Evolutionary conservation across 345 rosid species (phyloP).

Genomic region (Brassica incana): DNA sequence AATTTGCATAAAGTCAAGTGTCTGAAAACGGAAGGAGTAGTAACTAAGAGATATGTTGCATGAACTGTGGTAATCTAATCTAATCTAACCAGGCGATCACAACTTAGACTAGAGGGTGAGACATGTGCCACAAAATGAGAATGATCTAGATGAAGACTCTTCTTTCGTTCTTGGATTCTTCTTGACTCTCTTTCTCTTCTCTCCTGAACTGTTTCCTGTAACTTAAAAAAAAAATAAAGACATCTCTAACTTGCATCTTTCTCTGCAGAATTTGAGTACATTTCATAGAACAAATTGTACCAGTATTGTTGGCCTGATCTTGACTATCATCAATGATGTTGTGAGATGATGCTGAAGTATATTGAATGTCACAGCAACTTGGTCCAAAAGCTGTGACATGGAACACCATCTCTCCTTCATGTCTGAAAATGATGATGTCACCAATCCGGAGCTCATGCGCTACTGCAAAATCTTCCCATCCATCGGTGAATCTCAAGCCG

Average conservation of each 20-base stretch:
- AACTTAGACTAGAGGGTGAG: constrained; percentile 1
- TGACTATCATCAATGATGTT: neutral
- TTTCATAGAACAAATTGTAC: constrained; percentile 1
- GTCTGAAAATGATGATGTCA: constrained; percentile 29
- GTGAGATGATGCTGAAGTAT: constrained; percentile 17
- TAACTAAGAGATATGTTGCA: neutral
- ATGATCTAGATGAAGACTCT: neutral
- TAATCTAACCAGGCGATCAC: constrained; percentile 26
- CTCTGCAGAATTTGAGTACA: neutral
- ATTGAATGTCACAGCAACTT: constrained; percentile 28
- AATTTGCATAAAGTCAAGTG: no score
- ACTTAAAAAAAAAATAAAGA: neutral
- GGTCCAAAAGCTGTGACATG: constrained; percentile 36
- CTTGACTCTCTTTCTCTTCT: constrained; percentile 17
- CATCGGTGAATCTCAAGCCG: constrained; percentile 19
- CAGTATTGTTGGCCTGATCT: neutral
- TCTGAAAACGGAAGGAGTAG: neutral
- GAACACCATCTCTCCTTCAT: constrained; percentile 32
- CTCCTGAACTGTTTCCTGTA: constrained; percentile 7
- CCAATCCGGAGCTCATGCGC: constrained; percentile 32
- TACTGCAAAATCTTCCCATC: constrained; percentile 28
- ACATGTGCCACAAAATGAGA: constrained; percentile 19
- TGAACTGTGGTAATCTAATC: neutral
- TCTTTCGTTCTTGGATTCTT: neutral
- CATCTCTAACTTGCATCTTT: neutral